These are phyloP conservation scores for Hysterium pulicare DNA, from an alignment of 2,329 filamentous ascomycete species.

Conservation along the genomic window DNA sequence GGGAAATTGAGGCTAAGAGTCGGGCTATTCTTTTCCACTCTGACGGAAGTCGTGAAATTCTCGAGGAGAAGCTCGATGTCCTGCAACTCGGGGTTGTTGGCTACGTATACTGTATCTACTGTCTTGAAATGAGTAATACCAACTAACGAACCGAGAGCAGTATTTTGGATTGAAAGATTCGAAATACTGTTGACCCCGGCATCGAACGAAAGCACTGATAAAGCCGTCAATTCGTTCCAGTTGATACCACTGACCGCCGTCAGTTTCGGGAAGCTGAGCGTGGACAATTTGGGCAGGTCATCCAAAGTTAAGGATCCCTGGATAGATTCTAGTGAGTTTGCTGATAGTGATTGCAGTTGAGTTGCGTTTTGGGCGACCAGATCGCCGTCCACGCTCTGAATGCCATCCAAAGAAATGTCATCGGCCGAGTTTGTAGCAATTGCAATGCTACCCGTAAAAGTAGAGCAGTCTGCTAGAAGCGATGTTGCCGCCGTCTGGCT, in stretches of 20 bases:
- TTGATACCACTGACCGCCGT: neutral
- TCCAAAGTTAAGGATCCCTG: neutral
- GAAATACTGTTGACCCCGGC: neutral
- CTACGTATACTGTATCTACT: neutral
- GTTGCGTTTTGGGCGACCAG: neutral
- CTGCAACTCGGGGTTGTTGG: neutral
- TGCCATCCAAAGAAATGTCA: neutral
- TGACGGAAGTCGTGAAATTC: neutral
- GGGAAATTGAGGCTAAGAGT: neutral
- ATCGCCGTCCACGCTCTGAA: neutral
- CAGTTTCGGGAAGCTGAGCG: neutral
- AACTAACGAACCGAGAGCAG: neutral
- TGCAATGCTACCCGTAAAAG: neutral
- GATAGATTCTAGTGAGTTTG: neutral
- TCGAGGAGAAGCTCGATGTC: neutral
- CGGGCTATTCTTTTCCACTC: neutral
- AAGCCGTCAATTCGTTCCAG: neutral
- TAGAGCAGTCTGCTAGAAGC: neutral
- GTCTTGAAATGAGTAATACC: neutral
- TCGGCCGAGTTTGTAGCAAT: neutral
- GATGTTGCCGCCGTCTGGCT: neutral
- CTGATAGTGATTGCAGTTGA: neutral
- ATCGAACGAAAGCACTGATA: neutral
- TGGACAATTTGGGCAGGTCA: neutral
- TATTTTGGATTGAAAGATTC: neutral